These are phyloP conservation scores for Rhododendron griersonianum DNA, from an alignment of 148 eudicot species.

Conservation along the genomic window DNA sequence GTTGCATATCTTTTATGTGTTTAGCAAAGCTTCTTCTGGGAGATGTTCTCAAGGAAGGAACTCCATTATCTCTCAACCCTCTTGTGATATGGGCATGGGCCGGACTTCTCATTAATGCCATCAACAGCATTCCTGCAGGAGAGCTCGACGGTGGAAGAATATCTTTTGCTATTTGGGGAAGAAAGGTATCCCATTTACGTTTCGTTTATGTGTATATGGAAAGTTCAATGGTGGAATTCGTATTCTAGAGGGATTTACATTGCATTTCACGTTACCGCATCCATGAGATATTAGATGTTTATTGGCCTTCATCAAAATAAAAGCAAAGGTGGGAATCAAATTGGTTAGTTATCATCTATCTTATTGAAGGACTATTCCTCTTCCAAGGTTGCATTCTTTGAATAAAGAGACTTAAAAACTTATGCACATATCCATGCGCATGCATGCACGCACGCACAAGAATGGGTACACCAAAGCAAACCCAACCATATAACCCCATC, in stretches of 20 bases:
- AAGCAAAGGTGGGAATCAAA: background rate
- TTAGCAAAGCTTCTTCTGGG: conserved; percentile 89
- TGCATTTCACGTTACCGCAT: background rate
- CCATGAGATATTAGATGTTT: background rate
- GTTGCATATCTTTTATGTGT: conserved; percentile 9
- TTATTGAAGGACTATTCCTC: background rate
- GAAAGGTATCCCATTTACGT: conserved; percentile 59
- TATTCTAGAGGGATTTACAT: background rate
- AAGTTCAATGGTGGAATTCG: background rate
- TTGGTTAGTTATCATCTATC: too few species aligned
- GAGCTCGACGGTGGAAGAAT: conserved; percentile 98
- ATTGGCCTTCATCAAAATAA: background rate
- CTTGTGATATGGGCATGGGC: conserved; percentile 99
- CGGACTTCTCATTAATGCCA: conserved; percentile 91
- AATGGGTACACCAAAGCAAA: background rate
- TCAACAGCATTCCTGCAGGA: conserved; percentile 98
- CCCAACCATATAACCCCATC: background rate
- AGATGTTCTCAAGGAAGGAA: conserved; percentile 88
- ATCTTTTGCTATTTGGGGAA: conserved; percentile 89
- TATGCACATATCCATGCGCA: background rate
- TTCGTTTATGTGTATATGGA: background rate
- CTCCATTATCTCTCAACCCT: conserved; percentile 83
- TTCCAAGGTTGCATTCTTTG: background rate
- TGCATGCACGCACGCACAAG: background rate
- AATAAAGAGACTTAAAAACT: background rate